Conservation (phyloP, 306 rosid species). For the Casuarina equisetifolia region DNA sequence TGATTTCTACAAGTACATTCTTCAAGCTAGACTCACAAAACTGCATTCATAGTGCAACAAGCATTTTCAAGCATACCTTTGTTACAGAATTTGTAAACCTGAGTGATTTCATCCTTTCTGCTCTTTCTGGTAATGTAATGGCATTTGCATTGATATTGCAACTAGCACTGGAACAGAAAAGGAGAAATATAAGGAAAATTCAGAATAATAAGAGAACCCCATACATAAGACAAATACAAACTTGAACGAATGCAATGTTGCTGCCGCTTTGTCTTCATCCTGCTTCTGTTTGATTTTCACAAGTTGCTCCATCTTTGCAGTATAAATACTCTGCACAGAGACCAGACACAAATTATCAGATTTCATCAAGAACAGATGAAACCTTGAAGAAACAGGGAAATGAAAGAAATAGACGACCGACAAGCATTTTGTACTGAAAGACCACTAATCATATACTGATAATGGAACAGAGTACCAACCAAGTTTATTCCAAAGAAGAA, state of each 20-base stretch:
- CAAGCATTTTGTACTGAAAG: slow-evolving; percentile 1
- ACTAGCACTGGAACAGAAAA: slow-evolving; percentile 37
- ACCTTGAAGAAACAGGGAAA: not conserved
- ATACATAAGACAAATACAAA: slow-evolving; percentile 35
- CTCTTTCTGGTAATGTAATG: slow-evolving; percentile 40
- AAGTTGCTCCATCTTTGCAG: slow-evolving; percentile 57
- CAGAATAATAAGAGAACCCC: slow-evolving; percentile 21
- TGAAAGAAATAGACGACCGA: not conserved
- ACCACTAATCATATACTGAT: not conserved
- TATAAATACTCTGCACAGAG: slow-evolving; percentile 48
- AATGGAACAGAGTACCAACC: not conserved
- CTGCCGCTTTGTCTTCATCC: slow-evolving; percentile 70
- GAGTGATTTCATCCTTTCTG: slow-evolving; percentile 69
- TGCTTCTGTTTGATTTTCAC: slow-evolving; percentile 68
- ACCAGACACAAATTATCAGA: slow-evolving; percentile 20
- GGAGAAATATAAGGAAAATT: slow-evolving; percentile 18
- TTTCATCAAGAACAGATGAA: not conserved
- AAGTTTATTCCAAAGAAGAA: not conserved
- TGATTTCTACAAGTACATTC: slow-evolving; percentile 9
- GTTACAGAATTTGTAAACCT: slow-evolving; percentile 52
- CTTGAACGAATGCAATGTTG: slow-evolving; percentile 75
- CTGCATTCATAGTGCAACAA: slow-evolving; percentile 23
- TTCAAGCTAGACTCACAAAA: slow-evolving; percentile 21
- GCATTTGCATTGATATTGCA: slow-evolving; percentile 41
- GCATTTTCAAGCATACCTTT: slow-evolving; percentile 48